These are phyloP conservation scores for Nicotiana otophora DNA, from an alignment of 257 asterid genomes.

Conservation along the genomic window DNA sequence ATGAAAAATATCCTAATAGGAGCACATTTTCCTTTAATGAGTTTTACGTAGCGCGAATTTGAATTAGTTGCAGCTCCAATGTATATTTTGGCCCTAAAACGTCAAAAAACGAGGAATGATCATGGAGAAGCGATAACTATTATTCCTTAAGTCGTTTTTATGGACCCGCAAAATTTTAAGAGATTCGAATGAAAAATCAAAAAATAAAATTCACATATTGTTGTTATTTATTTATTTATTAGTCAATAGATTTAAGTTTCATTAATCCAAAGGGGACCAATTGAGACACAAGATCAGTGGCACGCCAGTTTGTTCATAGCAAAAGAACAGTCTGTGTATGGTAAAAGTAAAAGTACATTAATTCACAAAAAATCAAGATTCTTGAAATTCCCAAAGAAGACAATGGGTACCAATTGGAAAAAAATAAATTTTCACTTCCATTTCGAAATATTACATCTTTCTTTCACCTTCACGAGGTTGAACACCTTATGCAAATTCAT, in stretches of 20 bases:
- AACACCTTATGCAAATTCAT: background rate
- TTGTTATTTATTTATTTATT: background rate
- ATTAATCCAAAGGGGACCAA: conserved; percentile 10
- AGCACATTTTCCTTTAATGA: no score
- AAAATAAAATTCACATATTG: background rate
- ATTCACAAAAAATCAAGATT: conserved; percentile 9
- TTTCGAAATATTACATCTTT: conserved; percentile 7
- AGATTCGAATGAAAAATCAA: no score
- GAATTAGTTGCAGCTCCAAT: no score
- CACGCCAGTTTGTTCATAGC: background rate
- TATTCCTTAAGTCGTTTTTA: no score
- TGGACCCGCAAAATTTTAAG: no score
- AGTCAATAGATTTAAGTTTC: background rate
- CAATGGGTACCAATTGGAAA: background rate
- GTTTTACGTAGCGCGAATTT: no score
- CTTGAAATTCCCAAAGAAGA: conserved; percentile 2
- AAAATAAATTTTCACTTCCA: background rate
- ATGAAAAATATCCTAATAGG: no score
- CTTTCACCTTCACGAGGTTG: conserved; percentile 8
- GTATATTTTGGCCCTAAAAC: no score
- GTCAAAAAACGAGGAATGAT: no score
- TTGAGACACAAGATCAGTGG: background rate
- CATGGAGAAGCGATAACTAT: no score
- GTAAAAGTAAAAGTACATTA: background rate
- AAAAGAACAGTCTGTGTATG: background rate